phyloP scores from a whole-genome alignment of 495 filamentous ascomycete species.

The Hyphodiscus hymeniophilus region DNA sequence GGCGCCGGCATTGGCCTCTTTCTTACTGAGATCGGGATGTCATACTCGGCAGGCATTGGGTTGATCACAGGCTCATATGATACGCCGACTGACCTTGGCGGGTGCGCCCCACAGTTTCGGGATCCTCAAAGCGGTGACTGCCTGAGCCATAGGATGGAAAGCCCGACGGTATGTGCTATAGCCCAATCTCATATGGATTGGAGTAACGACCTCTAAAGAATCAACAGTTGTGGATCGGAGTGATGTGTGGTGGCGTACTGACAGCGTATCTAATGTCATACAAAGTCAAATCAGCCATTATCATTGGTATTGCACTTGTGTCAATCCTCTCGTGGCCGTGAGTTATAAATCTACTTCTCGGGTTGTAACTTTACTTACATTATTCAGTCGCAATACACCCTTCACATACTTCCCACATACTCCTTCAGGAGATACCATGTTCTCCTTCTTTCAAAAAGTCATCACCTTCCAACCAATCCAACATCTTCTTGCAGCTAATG shows the following conservation, averaged over 20 bases:
- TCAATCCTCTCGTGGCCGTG: constrained; percentile 75
- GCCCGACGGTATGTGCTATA: constrained; percentile 42
- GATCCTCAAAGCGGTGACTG: constrained; percentile 29
- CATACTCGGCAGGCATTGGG: constrained; percentile 62
- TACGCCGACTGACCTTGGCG: constrained; percentile 62
- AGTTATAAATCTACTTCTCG: constrained; percentile 21
- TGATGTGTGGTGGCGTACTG: constrained; percentile 69
- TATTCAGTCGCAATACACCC: constrained; percentile 47
- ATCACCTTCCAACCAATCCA: constrained; percentile 71
- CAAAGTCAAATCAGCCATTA: constrained; percentile 68
- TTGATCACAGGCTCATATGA: constrained; percentile 48
- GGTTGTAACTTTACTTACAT: no score
- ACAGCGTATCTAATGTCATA: constrained; percentile 75
- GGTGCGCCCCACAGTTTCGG: constrained; percentile 43
- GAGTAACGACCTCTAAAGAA: constrained; percentile 23
- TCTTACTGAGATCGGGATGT: constrained; percentile 69
- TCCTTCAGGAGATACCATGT: constrained; percentile 50
- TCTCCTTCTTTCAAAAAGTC: constrained; percentile 72
- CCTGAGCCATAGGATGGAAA: constrained; percentile 51
- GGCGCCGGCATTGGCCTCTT: constrained; percentile 76
- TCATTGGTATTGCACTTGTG: constrained; percentile 74
- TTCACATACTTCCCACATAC: constrained; percentile 77
- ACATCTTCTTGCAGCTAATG: constrained; percentile 51
- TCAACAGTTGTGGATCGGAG: constrained; percentile 74
- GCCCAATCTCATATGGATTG: not conserved